phyloP scores from a whole-genome alignment of 164 flowering plant genomes.

The Sedum album region DNA sequence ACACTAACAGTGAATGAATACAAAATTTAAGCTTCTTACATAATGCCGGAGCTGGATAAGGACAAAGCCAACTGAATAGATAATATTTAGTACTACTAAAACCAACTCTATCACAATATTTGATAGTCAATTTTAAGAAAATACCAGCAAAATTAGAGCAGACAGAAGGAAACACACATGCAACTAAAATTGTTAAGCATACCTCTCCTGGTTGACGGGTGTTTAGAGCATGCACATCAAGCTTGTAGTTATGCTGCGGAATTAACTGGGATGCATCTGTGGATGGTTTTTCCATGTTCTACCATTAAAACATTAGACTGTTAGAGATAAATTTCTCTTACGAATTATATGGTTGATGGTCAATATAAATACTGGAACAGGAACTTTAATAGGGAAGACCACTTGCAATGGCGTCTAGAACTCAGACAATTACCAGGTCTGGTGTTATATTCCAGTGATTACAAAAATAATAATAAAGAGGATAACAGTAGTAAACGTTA shows the following conservation, averaged over 20 bases:
- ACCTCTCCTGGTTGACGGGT: conserved; percentile 96
- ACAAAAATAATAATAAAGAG: neutral
- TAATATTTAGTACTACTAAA: neutral
- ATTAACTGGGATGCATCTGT: conserved; percentile 75
- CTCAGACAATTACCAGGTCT: neutral
- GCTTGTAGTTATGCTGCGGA: conserved; percentile 97
- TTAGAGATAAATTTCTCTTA: neutral
- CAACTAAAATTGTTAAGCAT: conserved; percentile 10
- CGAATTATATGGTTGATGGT: neutral
- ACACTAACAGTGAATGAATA: neutral
- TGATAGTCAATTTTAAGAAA: neutral
- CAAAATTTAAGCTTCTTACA: too few species aligned
- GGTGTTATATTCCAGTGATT: neutral
- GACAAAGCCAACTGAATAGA: neutral
- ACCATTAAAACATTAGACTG: conserved; percentile 10
- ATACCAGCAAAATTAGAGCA: neutral
- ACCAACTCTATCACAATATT: neutral
- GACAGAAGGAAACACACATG: neutral
- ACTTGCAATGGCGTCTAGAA: neutral
- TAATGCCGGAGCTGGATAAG: too few species aligned
- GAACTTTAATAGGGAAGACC: neutral
- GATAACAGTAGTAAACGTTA: neutral
- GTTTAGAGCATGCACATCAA: conserved; percentile 82
- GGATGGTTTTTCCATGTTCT: conserved; percentile 59
- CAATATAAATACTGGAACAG: neutral